These are phyloP conservation scores for Dryas drummondii DNA, from an alignment of 306 rosid species.

Conservation along the genomic window DNA sequence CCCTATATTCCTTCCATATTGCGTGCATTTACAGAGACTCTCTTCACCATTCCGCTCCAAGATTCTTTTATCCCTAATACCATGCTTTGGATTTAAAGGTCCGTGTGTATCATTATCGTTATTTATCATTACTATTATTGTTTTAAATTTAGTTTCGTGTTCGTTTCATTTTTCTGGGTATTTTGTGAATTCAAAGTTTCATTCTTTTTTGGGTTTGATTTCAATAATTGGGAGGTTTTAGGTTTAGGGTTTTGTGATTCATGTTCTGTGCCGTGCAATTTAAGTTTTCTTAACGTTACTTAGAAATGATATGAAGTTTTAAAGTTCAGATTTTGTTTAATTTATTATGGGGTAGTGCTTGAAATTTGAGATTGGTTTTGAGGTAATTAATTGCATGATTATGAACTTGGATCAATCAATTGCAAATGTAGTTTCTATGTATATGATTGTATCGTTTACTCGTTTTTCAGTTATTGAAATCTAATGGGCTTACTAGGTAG, in stretches of 20 bases:
- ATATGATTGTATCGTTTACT: not conserved
- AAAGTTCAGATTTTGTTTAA: not conserved
- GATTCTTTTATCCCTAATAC: not conserved
- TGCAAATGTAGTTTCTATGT: not conserved
- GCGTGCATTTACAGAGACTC: not conserved
- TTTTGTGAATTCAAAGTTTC: constrained; percentile 9
- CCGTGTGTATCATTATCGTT: not conserved
- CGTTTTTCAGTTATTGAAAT: constrained; percentile 32
- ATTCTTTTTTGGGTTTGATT: constrained; percentile 17
- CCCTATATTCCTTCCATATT: constrained; percentile 1
- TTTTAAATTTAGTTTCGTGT: not conserved
- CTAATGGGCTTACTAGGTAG: constrained; percentile 27
- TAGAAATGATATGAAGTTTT: not conserved
- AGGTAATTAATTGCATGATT: not conserved
- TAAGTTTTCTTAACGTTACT: not conserved
- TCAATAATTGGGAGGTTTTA: constrained; percentile 26
- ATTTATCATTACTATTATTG: not conserved
- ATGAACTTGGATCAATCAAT: not conserved
- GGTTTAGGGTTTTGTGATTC: constrained; percentile 30
- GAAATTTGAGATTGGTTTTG: not conserved
- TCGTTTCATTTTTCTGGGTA: constrained; percentile 1
- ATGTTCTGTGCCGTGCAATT: not conserved
- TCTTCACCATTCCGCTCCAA: not conserved
- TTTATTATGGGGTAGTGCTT: not conserved
- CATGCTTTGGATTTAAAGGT: constrained; percentile 28